Conservation (phyloP, 1,139 yeast species). For the Pichia sp. region DNA sequence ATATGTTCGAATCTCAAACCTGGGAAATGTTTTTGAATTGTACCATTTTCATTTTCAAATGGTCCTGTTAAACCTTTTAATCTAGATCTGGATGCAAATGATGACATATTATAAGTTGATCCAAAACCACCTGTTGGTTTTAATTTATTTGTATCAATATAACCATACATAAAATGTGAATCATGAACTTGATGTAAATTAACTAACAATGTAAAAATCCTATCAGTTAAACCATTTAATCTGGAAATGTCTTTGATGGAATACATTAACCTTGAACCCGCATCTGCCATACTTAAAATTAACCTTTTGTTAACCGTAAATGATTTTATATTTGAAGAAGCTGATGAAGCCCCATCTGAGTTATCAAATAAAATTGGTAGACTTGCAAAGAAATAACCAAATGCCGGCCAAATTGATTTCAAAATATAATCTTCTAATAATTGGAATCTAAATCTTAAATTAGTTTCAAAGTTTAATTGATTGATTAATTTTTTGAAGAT, state of each 20-base stretch:
- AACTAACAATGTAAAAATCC: constrained; percentile 70
- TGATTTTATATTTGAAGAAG: constrained; percentile 66
- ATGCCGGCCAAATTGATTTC: constrained; percentile 91
- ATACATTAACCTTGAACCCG: constrained; percentile 94
- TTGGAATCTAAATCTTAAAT: constrained; percentile 52
- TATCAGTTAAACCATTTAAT: constrained; percentile 83
- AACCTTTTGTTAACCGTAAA: constrained; percentile 86
- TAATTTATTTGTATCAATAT: constrained; percentile 18
- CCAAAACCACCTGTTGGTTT: constrained; percentile 28
- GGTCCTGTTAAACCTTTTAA: constrained; percentile 10
- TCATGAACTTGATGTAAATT: constrained; percentile 82
- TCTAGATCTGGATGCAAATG: constrained; percentile 26
- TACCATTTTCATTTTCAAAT: constrained; percentile 43
- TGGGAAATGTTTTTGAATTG: constrained; percentile 69
- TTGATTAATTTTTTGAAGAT: constrained; percentile 49
- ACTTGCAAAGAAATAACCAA: constrained; percentile 86
- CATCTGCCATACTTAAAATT: constrained; percentile 88
- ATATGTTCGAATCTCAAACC: constrained; percentile 80
- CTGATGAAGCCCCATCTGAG: constrained; percentile 6
- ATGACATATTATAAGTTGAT: constrained; percentile 32
- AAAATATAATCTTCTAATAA: constrained; percentile 80
- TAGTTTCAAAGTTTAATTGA: constrained; percentile 45
- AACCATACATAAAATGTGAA: constrained; percentile 56
- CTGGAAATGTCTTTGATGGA: constrained; percentile 91
- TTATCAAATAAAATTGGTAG: constrained; percentile 59